Evolutionary conservation across 1,284 basidiomycete genomes (phyloP).

Genomic region (Leccinum subspadiceum): DNA sequence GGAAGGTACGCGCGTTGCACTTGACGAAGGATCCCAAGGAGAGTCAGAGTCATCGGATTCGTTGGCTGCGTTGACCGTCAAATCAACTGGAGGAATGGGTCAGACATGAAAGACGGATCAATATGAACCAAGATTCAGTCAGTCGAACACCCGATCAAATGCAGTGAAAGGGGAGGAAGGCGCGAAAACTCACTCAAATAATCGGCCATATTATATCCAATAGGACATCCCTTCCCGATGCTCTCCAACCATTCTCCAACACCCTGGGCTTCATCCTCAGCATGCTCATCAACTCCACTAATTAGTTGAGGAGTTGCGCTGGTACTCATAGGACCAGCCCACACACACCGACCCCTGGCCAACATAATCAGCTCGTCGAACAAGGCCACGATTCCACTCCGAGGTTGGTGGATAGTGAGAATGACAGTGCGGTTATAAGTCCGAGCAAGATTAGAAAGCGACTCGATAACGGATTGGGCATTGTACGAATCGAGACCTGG

Average conservation of each 20-base stretch:
- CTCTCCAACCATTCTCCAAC: conserved; percentile 71
- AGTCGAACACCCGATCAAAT: not conserved
- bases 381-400: conserved; percentile 93
- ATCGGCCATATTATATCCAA: conserved; percentile 97
- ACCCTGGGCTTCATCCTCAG: conserved; percentile 54
- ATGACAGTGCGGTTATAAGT: conserved; percentile 94
- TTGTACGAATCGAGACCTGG: conserved; percentile 92
- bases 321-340: conserved; percentile 32
- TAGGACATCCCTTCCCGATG: conserved; percentile 83
- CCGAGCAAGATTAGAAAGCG: conserved; percentile 80
- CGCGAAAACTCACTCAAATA: conserved; percentile 70
- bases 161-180: not conserved
- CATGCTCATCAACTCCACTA: conserved; percentile 58
- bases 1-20: conserved; percentile 32
- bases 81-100: conserved; percentile 56
- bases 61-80: conserved; percentile 76
- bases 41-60: conserved; percentile 42
- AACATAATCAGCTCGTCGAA: conserved; percentile 92
- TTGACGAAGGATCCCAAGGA: conserved; percentile 35
- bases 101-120: conserved; percentile 2
- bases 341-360: conserved; percentile 59
- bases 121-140: not conserved
- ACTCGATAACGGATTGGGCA: conserved; percentile 91
- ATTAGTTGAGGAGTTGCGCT: conserved; percentile 8
- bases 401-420: conserved; percentile 98